A percentile compares a stretch with the other conserved stretches of the same genome.
Conservation (phyloP, 2,329 filamentous ascomycete species). For the Penicillium sp. region DNA sequence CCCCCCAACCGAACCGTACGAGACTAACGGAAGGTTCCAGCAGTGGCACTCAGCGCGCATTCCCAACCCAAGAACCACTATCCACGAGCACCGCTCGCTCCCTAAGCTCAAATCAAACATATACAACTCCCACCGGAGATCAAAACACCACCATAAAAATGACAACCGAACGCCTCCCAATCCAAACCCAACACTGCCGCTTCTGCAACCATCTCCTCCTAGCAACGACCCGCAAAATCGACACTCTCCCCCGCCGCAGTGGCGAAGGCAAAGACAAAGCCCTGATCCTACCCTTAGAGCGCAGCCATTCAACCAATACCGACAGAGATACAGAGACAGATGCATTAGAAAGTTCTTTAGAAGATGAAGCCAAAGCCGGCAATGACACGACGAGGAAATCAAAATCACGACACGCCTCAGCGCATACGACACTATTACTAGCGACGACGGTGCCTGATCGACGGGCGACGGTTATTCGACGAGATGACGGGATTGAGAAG, state of each 20-base stretch:
- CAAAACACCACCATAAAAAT: too few species aligned
- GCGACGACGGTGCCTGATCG: slow-evolving; percentile 49
- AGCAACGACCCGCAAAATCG: slow-evolving; percentile 54
- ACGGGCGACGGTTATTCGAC: slow-evolving; percentile 51
- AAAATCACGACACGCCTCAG: slow-evolving; percentile 14
- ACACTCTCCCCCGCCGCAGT: slow-evolving; percentile 52
- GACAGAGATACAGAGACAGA: slow-evolving; percentile 22
- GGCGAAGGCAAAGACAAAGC: slow-evolving; percentile 51
- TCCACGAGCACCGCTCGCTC: background rate
- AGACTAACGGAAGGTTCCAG: background rate
- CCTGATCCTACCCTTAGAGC: slow-evolving; percentile 53
- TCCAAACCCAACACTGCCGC: slow-evolving; percentile 57
- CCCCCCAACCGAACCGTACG: background rate
- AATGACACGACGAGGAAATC: too few species aligned
- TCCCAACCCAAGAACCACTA: background rate
- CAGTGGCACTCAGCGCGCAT: background rate
- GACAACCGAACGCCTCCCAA: slow-evolving; percentile 23
- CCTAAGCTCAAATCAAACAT: background rate
- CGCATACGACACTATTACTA: slow-evolving; percentile 50
- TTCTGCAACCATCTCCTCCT: slow-evolving; percentile 64
- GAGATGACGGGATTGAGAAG: slow-evolving; percentile 66
- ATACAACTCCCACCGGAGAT: too few species aligned
- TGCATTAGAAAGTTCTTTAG: slow-evolving; percentile 12
- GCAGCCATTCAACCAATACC: slow-evolving; percentile 9
- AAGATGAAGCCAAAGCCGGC: slow-evolving; percentile 24